Conservation (phyloP, 805 yeast species). For the Metschnikowia lochheadii region DNA sequence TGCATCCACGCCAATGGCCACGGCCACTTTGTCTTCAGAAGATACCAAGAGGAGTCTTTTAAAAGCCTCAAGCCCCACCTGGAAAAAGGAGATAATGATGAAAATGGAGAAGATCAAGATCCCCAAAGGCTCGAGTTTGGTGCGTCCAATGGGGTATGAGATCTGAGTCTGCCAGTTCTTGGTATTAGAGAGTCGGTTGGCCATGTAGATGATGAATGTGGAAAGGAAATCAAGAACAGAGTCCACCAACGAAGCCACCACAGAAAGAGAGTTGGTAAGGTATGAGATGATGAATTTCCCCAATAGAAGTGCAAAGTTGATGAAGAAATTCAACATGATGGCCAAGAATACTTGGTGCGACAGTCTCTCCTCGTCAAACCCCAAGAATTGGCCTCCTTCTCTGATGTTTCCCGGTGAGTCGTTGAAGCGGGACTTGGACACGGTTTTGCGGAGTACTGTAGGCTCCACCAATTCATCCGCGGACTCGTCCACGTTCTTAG, state of each 20-base stretch:
- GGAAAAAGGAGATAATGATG: conserved; percentile 66
- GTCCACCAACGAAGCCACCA: conserved; percentile 75
- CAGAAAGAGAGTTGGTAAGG: conserved; percentile 68
- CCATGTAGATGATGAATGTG: conserved; percentile 64
- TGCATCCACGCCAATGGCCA: conserved; percentile 48
- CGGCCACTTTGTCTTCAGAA: conserved; percentile 35
- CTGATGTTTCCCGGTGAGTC: conserved; percentile 58
- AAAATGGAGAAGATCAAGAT: conserved; percentile 68
- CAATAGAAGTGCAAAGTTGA: conserved; percentile 54
- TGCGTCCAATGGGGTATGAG: conserved; percentile 65
- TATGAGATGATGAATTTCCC: conserved; percentile 60
- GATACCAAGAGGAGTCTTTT: conserved; percentile 39
- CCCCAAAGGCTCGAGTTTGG: conserved; percentile 74
- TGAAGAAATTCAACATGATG: conserved; percentile 57
- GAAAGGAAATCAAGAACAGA: conserved; percentile 71
- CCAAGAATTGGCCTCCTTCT: conserved; percentile 55
- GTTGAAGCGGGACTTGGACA: conserved; percentile 27
- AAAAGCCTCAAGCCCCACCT: conserved; percentile 64
- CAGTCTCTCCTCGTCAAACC: conserved; percentile 42
- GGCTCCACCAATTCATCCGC: conserved; percentile 12
- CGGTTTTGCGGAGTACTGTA: conserved; percentile 11
- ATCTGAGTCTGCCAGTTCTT: conserved; percentile 44
- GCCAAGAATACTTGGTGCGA: conserved; percentile 50
- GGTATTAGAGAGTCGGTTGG: conserved; percentile 48
- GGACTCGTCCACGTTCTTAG: conserved; percentile 17